Conservation (phyloP, 2,329 filamentous ascomycete genomes). For the Fusarium scirpi region DNA sequence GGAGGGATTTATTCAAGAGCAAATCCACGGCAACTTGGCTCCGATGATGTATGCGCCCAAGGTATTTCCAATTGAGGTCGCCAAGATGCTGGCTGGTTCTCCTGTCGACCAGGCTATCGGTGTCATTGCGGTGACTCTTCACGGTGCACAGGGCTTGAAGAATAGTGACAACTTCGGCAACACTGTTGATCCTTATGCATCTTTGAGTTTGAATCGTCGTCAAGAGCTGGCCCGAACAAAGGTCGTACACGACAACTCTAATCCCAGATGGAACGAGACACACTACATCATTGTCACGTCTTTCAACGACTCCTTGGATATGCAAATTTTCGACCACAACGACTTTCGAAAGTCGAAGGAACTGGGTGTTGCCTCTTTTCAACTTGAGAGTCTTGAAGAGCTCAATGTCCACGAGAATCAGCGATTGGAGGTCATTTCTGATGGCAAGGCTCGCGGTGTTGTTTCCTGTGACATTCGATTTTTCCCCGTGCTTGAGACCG, state of each 20-base stretch:
- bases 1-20: slow-evolving; percentile 92
- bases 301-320: slow-evolving; percentile 86
- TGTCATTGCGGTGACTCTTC: slow-evolving; percentile 89
- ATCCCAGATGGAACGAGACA: slow-evolving; percentile 96
- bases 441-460: slow-evolving; percentile 85
- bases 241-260: slow-evolving; percentile 83
- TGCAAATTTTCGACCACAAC: slow-evolving; percentile 92
- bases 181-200: slow-evolving; percentile 89
- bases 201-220: slow-evolving; percentile 86
- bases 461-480: slow-evolving; percentile 88
- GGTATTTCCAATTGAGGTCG: slow-evolving; percentile 97
- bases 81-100: slow-evolving; percentile 96
- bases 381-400: slow-evolving; percentile 83
- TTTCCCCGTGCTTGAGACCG: slow-evolving; percentile 88
- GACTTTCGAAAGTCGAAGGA: slow-evolving; percentile 97
- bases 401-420: slow-evolving; percentile 84
- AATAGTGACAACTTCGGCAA: slow-evolving; percentile 95
- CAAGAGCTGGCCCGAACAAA: slow-evolving; percentile 89
- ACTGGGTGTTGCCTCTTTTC: slow-evolving; percentile 86
- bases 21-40: slow-evolving; percentile 91
- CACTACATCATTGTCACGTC: slow-evolving; percentile 95
- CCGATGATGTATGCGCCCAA: slow-evolving; percentile 99
- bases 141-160: slow-evolving; percentile 92
- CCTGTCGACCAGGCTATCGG: slow-evolving; percentile 96
- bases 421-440: slow-evolving; percentile 83